Percentiles rank a stretch among this genome's conserved stretches.
These are phyloP conservation scores for Microsporum ferrugineum DNA, from an alignment of 2,329 filamentous ascomycete genomes.

Conservation along the genomic window DNA sequence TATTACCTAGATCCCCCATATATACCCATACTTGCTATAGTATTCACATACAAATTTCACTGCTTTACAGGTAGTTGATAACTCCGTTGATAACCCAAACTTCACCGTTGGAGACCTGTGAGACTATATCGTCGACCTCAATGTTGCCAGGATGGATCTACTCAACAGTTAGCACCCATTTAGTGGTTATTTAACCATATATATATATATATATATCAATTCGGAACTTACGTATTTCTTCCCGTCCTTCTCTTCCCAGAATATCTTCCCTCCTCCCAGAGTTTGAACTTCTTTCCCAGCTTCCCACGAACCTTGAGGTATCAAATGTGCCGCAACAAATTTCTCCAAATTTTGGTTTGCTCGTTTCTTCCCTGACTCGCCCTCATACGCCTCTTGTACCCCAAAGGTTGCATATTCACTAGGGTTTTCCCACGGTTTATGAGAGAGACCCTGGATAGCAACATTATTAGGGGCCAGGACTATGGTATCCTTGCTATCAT, in stretches of 20 bases:
- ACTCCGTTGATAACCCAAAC: slow-evolving; percentile 64
- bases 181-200: slow-evolving; percentile 7
- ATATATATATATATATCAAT: not conserved
- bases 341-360: slow-evolving; percentile 63
- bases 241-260: slow-evolving; percentile 64
- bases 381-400: slow-evolving; percentile 57
- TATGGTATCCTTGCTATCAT: slow-evolving; percentile 59
- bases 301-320: slow-evolving; percentile 64
- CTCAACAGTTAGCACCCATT: not conserved
- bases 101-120: slow-evolving; percentile 75
- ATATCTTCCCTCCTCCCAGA: slow-evolving; percentile 58
- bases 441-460: slow-evolving; percentile 62
- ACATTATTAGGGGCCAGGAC: slow-evolving; percentile 80
- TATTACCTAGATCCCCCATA: not conserved
- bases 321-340: slow-evolving; percentile 79
- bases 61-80: slow-evolving; percentile 37
- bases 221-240: slow-evolving; percentile 49
- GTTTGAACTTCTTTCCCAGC: slow-evolving; percentile 56
- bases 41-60: not conserved
- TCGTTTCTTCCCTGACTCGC: slow-evolving; percentile 59
- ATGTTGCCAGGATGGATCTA: slow-evolving; percentile 60
- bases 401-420: slow-evolving; percentile 59
- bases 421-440: slow-evolving; percentile 63
- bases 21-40: not conserved
- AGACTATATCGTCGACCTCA: slow-evolving; percentile 62